These are phyloP conservation scores for Tubosaeta brunneosetosa DNA, from an alignment of 768 basidiomycete species.

Conservation along the genomic window DNA sequence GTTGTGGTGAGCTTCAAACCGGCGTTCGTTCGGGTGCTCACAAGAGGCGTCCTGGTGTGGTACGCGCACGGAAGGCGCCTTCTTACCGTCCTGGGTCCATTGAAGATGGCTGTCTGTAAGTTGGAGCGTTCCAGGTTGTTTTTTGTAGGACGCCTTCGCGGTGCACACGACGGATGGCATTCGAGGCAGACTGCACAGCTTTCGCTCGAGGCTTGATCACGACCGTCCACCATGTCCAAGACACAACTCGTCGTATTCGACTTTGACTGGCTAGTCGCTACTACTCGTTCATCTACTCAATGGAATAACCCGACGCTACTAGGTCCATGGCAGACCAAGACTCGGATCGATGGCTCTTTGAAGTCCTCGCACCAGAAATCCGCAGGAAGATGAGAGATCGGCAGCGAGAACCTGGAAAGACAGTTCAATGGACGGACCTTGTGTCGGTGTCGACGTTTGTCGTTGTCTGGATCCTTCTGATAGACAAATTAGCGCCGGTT, in stretches of 20 bases:
- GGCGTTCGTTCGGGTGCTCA: conserved; percentile 29
- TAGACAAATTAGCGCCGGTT: conserved; percentile 47
- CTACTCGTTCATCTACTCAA: not conserved
- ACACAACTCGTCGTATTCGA: conserved; percentile 88
- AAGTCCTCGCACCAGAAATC: conserved; percentile 80
- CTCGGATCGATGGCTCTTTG: conserved; percentile 89
- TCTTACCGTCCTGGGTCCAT: conserved; percentile 76
- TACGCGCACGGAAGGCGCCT: conserved; percentile 59
- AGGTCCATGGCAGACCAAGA: conserved; percentile 96
- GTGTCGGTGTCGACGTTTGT: conserved; percentile 54
- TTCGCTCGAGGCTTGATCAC: not conserved
- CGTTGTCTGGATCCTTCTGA: not conserved
- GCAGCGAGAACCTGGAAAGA: conserved; percentile 50
- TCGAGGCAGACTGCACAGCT: conserved; percentile 4
- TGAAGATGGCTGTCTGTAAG: conserved; percentile 68
- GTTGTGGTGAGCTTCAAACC: not conserved
- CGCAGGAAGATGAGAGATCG: conserved; percentile 62
- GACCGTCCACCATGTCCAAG: conserved; percentile 20
- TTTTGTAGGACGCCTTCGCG: conserved; percentile 83
- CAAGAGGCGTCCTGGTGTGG: conserved; percentile 56
- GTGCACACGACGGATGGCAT: conserved; percentile 68
- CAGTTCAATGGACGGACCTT: conserved; percentile 88
- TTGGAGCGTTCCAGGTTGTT: conserved; percentile 67
- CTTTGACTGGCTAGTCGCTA: conserved; percentile 79
- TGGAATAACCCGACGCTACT: not conserved